Base-by-base conservation (phyloP, 169 alveolate genomes). In the Babesia gibsoni region DNA sequence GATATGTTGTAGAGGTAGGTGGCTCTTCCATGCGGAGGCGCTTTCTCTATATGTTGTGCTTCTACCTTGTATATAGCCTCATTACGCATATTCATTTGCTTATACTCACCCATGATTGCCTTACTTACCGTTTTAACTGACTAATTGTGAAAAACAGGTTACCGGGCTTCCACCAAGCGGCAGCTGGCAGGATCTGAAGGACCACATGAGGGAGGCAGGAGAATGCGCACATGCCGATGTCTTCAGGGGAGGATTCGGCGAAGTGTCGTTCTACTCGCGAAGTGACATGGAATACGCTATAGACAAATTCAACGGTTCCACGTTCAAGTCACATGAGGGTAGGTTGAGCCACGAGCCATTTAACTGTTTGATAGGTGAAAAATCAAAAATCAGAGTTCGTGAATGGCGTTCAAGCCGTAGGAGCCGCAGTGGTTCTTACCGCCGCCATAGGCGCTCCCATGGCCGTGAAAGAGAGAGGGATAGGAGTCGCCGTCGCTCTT, bases 201-300 rank as follows among this genome's bases (percentile, higher is more conserved):
- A 91, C 68, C 95, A 91, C 72, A 74, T 93, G 83, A 75, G 96
- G 36, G 95, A 90, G 39, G 93, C 93, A 22, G 94, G 96, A 43
- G 93, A 89, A 39, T 90, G 95, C 52, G 92, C 91, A n/a, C 94
- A 91, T 48, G 95, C 95, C 29, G 95, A 93, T 50, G 96, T 90
- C 43, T 89, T 89, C 82, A 82, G 91, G 39, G 91, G 88, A 30
- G 96, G 95, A 18, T 77, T 85, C 10, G 96, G 96, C n/a, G 95
- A 91, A 53, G 93, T 91, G 18, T 69, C 93, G 30, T 91, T 91
- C 67, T 91, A 86, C 54, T 66, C 93, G 16, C 73, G 90, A 33
- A 84, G 86, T 29, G 95, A 91, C 67, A 91, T 91, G 95, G 87
- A 84, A 53, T 89, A 84, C 56, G 95, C 95, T n/a, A 81, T 91